Conservation (phyloP, 2,329 filamentous ascomycete genomes). For the Aureobasidium sp. region DNA sequence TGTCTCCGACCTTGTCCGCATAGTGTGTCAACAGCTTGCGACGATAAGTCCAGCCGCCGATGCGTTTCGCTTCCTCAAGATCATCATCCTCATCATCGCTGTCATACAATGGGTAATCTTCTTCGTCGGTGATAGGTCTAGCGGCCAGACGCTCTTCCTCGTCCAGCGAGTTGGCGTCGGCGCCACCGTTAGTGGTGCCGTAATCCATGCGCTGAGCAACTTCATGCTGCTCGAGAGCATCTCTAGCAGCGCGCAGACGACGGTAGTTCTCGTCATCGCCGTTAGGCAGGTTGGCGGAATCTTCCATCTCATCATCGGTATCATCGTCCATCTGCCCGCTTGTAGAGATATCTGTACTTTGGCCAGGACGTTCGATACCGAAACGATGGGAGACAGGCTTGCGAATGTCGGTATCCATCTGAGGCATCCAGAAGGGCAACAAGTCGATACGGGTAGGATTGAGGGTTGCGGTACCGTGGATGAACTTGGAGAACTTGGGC, state of each 20-base stretch:
- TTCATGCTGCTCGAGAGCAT: conserved; percentile 46
- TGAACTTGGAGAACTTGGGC: conserved; percentile 98
- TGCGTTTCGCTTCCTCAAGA: conserved; percentile 67
- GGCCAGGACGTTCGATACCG: conserved; percentile 74
- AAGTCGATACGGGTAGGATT: conserved; percentile 84
- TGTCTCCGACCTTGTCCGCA: conserved; percentile 39
- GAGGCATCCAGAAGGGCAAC: conserved; percentile 93
- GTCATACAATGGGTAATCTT: conserved; percentile 84
- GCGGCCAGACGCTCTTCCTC: conserved; percentile 75
- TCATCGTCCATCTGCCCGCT: conserved; percentile 73
- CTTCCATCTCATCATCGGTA: conserved; percentile 60
- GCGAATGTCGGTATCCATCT: conserved; percentile 96
- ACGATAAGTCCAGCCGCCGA: conserved; percentile 72
- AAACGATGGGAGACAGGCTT: conserved; percentile 86
- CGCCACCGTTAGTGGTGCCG: conserved; percentile 29
- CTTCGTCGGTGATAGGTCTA: conserved; percentile 47
- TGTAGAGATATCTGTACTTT: conserved; percentile 67
- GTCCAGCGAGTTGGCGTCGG: conserved; percentile 50
- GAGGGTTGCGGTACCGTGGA: conserved; percentile 83
- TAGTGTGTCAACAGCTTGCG: conserved; percentile 47
- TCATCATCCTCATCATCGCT: conserved; percentile 70
- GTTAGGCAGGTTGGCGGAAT: conserved; percentile 32
- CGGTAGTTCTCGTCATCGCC: conserved; percentile 37
- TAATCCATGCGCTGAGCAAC: conserved; percentile 43
- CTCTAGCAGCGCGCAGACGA: conserved; percentile 44